phyloP scores from a whole-genome alignment of 2,329 filamentous ascomycete genomes.

The Rhynchosporium secalis region DNA sequence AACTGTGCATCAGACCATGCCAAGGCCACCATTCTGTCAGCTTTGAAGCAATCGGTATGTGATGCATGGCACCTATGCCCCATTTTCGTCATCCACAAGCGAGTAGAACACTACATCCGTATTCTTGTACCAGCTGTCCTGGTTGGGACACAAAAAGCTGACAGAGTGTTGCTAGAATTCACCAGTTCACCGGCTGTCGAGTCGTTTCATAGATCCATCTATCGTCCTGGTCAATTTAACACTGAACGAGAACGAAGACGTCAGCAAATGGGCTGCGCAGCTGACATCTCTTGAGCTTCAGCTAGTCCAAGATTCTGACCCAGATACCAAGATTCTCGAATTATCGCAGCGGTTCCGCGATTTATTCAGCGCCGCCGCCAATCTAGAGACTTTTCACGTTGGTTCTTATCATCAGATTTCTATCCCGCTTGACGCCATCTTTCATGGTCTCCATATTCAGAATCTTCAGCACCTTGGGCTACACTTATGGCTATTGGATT shows the following conservation, averaged over 20 bases:
- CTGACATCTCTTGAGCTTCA: conserved; percentile 63
- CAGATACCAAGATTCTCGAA: conserved; percentile 57
- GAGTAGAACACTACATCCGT: not conserved
- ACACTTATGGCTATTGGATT: conserved; percentile 61
- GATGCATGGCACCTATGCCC: conserved; percentile 27
- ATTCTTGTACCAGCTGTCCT: not conserved
- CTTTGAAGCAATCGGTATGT: conserved; percentile 54
- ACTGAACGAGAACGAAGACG: not conserved
- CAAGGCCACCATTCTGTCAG: conserved; percentile 56
- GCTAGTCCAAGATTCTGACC: conserved; percentile 47
- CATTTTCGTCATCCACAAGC: not conserved
- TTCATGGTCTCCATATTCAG: conserved; percentile 62
- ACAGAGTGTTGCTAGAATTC: conserved; percentile 5
- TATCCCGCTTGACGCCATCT: conserved; percentile 59
- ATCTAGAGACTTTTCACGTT: conserved; percentile 63
- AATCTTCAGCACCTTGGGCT: conserved; percentile 64
- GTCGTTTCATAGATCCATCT: conserved; percentile 62
- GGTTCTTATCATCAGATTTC: conserved; percentile 61
- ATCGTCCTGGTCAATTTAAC: conserved; percentile 37
- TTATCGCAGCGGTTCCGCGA: conserved; percentile 57
- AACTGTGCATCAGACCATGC: conserved; percentile 62
- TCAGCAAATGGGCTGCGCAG: conserved; percentile 37
- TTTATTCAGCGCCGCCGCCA: conserved; percentile 58
- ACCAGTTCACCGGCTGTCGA: conserved; percentile 37
- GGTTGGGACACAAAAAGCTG: not conserved